These are phyloP conservation scores for Verticillium alfalfae DNA, from an alignment of 2,329 filamentous ascomycete species.

Conservation along the genomic window DNA sequence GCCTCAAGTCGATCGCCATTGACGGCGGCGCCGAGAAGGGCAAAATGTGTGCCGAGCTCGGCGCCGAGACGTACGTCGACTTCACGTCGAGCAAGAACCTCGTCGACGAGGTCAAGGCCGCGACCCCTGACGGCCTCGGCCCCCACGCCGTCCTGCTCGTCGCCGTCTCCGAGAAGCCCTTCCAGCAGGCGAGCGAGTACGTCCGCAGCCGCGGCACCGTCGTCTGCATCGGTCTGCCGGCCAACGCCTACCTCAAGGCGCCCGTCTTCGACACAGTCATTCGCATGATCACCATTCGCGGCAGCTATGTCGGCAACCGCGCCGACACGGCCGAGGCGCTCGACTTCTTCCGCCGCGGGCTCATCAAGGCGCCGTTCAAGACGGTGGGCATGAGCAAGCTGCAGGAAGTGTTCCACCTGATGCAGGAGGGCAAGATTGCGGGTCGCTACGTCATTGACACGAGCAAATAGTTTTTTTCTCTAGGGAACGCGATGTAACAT, in stretches of 20 bases:
- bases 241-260: slow-evolving; percentile 71
- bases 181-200: slow-evolving; percentile 90
- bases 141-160: slow-evolving; percentile 84
- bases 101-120: slow-evolving; percentile 76
- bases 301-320: slow-evolving; percentile 89
- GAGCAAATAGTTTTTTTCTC: slow-evolving; percentile 40
- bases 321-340: slow-evolving; percentile 83
- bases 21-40: slow-evolving; percentile 80
- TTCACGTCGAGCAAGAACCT: slow-evolving; percentile 72
- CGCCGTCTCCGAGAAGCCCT: slow-evolving; percentile 83
- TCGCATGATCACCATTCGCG: slow-evolving; percentile 87
- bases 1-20: slow-evolving; percentile 72
- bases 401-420: slow-evolving; percentile 71
- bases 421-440: slow-evolving; percentile 65
- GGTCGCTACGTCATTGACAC: slow-evolving; percentile 77
- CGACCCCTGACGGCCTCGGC: slow-evolving; percentile 73
- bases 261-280: slow-evolving; percentile 87
- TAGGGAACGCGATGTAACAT: slow-evolving; percentile 3
- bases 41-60: slow-evolving; percentile 63
- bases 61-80: slow-evolving; percentile 72
- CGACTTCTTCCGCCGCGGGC: slow-evolving; percentile 78
- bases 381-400: slow-evolving; percentile 75
- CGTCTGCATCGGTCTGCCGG: slow-evolving; percentile 84
- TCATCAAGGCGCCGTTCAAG: slow-evolving; percentile 88
- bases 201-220: slow-evolving; percentile 77